A percentile compares a stretch with the other conserved stretches of the same genome.
Evolutionary conservation across 352 stramenopile genomes (phyloP).

Genomic region (Aphanomyces astaci): DNA sequence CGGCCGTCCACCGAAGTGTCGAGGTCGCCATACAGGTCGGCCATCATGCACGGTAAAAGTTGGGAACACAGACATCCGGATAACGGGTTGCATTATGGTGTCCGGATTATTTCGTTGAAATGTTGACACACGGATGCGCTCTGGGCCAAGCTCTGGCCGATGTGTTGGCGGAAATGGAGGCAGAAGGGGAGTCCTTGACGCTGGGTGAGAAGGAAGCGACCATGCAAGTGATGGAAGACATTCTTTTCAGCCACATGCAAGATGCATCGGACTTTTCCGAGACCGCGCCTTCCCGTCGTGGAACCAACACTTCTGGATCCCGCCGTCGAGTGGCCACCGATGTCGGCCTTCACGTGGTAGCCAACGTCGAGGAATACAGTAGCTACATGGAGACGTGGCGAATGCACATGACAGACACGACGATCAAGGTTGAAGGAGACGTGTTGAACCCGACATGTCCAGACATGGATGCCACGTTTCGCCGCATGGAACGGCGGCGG

Average conservation of each 20-base stretch:
- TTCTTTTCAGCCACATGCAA: constrained; percentile 3
- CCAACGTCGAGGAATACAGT: constrained; percentile 14
- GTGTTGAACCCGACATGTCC: background rate
- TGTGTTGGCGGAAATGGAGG: constrained; percentile 4
- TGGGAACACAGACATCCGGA: background rate
- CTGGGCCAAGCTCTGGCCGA: constrained; percentile 8
- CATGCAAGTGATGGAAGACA: background rate
- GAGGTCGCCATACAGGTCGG: constrained; percentile 61
- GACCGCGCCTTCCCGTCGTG: background rate
- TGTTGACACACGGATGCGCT: background rate
- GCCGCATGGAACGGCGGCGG: background rate
- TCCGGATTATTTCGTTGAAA: background rate
- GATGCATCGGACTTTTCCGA: background rate
- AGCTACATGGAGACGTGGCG: constrained; percentile 15
- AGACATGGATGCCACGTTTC: background rate
- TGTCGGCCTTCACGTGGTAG: background rate
- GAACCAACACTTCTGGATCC: background rate
- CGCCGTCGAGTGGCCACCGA: background rate
- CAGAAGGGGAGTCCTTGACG: background rate
- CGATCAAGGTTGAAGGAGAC: background rate
- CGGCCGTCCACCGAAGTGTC: constrained; percentile 68
- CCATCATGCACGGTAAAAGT: background rate
- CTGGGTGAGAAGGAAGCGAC: constrained; percentile 1
- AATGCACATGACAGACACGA: background rate
- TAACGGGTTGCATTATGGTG: background rate